phyloP scores from a whole-genome alignment of 495 filamentous ascomycete species.

The Penicillium coffeae region DNA sequence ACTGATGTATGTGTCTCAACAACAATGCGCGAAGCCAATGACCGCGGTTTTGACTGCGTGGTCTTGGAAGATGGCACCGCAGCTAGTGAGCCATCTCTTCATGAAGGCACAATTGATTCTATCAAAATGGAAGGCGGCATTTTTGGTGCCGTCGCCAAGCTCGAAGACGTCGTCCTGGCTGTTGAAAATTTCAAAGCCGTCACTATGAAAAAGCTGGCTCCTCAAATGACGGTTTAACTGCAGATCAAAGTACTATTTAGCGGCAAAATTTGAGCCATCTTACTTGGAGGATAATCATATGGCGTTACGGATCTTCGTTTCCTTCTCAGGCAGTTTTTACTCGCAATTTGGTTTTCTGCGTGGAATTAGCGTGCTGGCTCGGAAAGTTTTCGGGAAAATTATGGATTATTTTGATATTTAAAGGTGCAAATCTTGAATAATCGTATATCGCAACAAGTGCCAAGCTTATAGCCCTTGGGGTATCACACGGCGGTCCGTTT shows the following conservation, averaged over 20 bases:
- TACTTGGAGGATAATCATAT: slow-evolving; percentile 7
- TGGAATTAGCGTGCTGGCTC: slow-evolving; percentile 11
- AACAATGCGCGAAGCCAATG: slow-evolving; percentile 68
- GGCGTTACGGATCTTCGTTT: slow-evolving; percentile 13
- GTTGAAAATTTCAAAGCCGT: slow-evolving; percentile 43
- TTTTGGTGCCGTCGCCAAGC: slow-evolving; percentile 49
- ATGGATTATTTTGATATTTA: not conserved
- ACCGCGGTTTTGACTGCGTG: slow-evolving; percentile 70
- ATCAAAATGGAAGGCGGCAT: slow-evolving; percentile 58
- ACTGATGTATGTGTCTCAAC: slow-evolving; percentile 69
- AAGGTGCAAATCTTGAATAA: not conserved
- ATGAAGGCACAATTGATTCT: slow-evolving; percentile 47
- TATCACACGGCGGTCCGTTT: too few relatives aligned
- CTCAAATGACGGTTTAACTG: slow-evolving; percentile 32
- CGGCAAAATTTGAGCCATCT: slow-evolving; percentile 7
- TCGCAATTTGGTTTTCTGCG: not conserved
- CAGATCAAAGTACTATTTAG: slow-evolving; percentile 14
- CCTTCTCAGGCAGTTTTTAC: slow-evolving; percentile 4
- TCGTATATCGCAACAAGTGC: not conserved
- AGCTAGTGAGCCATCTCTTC: slow-evolving; percentile 46
- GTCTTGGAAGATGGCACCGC: slow-evolving; percentile 52
- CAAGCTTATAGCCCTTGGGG: not conserved
- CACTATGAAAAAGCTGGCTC: slow-evolving; percentile 45
- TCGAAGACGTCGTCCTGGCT: slow-evolving; percentile 47
- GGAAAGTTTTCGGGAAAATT: not conserved